Conservation (phyloP, 2,329 filamentous ascomycete species). For the Ophiostoma montium region DNA sequence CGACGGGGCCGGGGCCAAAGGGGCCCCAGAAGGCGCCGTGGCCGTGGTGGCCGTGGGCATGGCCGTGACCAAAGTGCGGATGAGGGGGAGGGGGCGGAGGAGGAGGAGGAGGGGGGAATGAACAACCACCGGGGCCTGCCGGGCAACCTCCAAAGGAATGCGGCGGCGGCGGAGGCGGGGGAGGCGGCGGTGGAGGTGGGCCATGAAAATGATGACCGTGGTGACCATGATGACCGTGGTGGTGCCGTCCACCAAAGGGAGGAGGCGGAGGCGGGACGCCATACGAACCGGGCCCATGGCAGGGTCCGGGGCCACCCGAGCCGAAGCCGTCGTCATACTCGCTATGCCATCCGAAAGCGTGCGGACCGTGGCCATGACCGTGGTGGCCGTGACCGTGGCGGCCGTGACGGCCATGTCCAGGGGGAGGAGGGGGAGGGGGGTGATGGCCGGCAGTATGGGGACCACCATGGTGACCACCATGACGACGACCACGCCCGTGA, state of each 20-base stretch:
- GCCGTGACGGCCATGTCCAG: conserved; percentile 3
- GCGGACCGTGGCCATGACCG: background rate
- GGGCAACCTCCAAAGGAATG: background rate
- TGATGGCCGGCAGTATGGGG: background rate
- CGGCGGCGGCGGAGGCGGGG: conserved; percentile 3
- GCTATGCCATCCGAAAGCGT: background rate
- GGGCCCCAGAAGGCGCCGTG: conserved; percentile 6
- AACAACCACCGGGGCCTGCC: no score
- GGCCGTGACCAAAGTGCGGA: conserved; percentile 7
- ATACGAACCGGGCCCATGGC: no score
- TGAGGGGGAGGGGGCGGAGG: conserved; percentile 6
- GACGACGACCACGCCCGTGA: background rate
- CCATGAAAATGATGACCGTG: conserved; percentile 8
- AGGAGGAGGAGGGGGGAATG: background rate
- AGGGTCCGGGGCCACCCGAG: conserved; percentile 9
- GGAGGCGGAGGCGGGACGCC: background rate
- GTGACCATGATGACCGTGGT: conserved; percentile 5
- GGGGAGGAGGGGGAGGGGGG: background rate
- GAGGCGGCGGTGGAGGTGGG: conserved; percentile 3
- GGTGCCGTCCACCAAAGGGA: background rate
- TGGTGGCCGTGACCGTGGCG: background rate
- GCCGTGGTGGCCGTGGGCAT: conserved; percentile 6
- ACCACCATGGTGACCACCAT: background rate
- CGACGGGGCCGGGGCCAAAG: conserved; percentile 9
- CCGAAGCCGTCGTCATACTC: conserved; percentile 11